Percentiles rank a stretch among this genome's conserved stretches.
These are phyloP conservation scores for Chlorella vulgaris DNA, from an alignment of 139 green algal genomes.

Conservation along the genomic window DNA sequence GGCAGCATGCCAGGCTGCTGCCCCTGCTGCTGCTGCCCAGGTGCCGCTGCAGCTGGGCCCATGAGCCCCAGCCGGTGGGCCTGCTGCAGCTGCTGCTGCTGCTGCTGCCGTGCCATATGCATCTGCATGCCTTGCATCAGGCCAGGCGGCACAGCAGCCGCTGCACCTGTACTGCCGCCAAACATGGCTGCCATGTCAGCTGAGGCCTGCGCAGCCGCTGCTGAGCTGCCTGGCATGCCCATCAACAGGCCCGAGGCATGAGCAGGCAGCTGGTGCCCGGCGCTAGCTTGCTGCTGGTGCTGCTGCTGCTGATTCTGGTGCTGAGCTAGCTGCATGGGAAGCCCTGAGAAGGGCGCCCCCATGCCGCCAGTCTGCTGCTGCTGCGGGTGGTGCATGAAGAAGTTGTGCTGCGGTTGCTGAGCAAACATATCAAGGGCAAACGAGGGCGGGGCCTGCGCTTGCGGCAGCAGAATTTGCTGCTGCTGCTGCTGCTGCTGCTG, in stretches of 20 bases:
- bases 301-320: neutral
- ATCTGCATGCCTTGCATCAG: neutral
- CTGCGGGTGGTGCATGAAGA: slow-evolving; percentile 17
- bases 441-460: neutral
- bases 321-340: slow-evolving; percentile 1
- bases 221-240: neutral
- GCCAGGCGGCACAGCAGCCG: no score
- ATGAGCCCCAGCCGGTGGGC: neutral
- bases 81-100: neutral
- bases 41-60: slow-evolving; percentile 1
- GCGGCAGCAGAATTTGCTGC: neutral
- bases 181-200: slow-evolving; percentile 12
- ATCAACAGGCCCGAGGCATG: neutral
- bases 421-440: slow-evolving; percentile 29
- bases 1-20: slow-evolving; percentile 9
- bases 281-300: neutral
- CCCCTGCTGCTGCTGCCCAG: neutral
- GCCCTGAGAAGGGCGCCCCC: neutral
- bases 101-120: neutral
- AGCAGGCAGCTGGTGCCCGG: neutral
- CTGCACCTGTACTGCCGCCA: neutral
- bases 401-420: neutral
- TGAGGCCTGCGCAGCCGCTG: neutral
- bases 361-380: slow-evolving; percentile 5
- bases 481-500: slow-evolving; percentile 6